Conservation (phyloP, 2,329 filamentous ascomycete genomes). For the Aspergillus pseudoglaucus region DNA sequence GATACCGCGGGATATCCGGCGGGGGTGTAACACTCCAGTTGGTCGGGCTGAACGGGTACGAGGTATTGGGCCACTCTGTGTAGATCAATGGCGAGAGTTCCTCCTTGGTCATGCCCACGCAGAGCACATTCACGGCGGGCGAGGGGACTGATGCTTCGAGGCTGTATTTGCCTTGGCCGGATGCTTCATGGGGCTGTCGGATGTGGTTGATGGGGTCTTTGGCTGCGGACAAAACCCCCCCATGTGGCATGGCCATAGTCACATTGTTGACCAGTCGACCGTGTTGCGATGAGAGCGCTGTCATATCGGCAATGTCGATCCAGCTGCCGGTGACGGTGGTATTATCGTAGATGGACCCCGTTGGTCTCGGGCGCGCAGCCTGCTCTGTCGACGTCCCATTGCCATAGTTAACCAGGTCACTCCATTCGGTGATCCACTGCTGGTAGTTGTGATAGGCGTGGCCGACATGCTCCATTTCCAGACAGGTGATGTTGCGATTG, state of each 20-base stretch:
- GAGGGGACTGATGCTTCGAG: constrained; percentile 64
- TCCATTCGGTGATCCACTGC: constrained; percentile 55
- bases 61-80: constrained; percentile 48
- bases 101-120: constrained; percentile 55
- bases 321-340: constrained; percentile 64
- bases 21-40: constrained; percentile 22
- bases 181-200: constrained; percentile 60
- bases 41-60: constrained; percentile 20
- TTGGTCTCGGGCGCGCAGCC: constrained; percentile 50
- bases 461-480: constrained; percentile 63
- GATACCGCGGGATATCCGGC: constrained; percentile 25
- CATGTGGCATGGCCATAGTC: constrained; percentile 49
- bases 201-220: constrained; percentile 57
- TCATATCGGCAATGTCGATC: constrained; percentile 57
- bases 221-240: constrained; percentile 54
- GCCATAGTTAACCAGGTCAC: constrained; percentile 27
- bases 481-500: constrained; percentile 50
- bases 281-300: constrained; percentile 43
- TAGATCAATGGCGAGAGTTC: constrained; percentile 63
- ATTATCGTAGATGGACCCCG: constrained; percentile 62
- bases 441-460: constrained; percentile 63
- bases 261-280: constrained; percentile 65
- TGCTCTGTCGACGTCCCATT: constrained; percentile 33
- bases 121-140: constrained; percentile 66
- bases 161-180: constrained; percentile 62